Evolutionary conservation across 805 yeast genomes (phyloP), one percentile per base, ranked within the genome.

Genomic region (Candida manassasensis): DNA sequence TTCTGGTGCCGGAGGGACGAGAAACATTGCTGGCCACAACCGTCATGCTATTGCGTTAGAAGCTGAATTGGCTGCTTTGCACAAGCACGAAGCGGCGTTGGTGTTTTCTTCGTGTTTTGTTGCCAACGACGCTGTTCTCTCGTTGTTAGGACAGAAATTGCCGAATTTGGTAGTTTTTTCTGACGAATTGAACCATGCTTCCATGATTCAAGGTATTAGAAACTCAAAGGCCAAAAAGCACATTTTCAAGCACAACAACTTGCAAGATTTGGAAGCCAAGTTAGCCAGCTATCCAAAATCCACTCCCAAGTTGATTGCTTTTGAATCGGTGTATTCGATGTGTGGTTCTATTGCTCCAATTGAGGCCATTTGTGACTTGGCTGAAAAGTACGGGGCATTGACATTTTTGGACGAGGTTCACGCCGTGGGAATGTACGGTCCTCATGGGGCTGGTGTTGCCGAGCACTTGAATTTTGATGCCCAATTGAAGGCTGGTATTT

Each of bases 391-490:
- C 58, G 97, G 97, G 43, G 97, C 97, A 31, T 64, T 93, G 50
- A 93, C 99, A 19, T 93, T 93, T 63, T 71, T 93, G 59, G 99
- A 93, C 60, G 99, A 93, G 63, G 99, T 93, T 25, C 99, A 93
- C 55, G 97, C 98, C 22, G 97, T 93, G 31, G 99, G 99, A 37
- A 76, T 93, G 81, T 93, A 93, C 57, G 99, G 99, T 52, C 97
- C 99, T 41, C 96, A 85, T 52, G 99, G 99, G 56, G 98, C 96
- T 21, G 99, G 99, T 67, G 97, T 93, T 37, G 96, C 97, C 32
- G 99, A 93, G 63, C 98, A 93, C 59, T 71, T 84, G 52, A 86
- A 93, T 63, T 93, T 88, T 50, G 85, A 85, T 31, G 79, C 80
- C 37, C 95, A 90, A 57, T 76, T 85, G 53, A 57, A 67, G 39